These are phyloP conservation scores for Capsella rubella DNA, from an alignment of 441 rosid species.

Conservation along the genomic window DNA sequence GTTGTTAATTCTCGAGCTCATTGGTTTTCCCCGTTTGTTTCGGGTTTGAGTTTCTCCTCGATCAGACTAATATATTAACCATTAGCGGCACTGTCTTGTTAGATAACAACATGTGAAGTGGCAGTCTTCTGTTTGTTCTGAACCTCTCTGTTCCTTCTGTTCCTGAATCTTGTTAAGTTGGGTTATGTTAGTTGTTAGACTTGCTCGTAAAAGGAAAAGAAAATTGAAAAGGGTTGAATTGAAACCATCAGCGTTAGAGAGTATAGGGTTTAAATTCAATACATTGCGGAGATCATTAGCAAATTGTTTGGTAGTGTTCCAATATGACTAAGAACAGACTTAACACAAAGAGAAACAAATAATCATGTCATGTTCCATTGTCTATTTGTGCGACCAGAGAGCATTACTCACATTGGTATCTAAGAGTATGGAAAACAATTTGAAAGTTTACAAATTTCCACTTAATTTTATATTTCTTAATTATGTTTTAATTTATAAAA, in stretches of 20 bases:
- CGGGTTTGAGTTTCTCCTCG: slow-evolving; percentile 18
- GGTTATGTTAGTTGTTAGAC: not conserved
- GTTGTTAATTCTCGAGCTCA: not conserved
- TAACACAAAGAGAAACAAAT: too few relatives aligned
- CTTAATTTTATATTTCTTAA: too few relatives aligned
- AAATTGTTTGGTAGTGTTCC: too few relatives aligned
- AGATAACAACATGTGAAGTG: slow-evolving; percentile 32
- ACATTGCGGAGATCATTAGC: too few relatives aligned
- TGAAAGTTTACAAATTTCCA: too few relatives aligned
- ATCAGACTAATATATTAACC: slow-evolving; percentile 19
- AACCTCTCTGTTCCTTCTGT: slow-evolving; percentile 8
- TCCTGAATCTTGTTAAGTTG: slow-evolving; percentile 9
- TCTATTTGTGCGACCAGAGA: too few relatives aligned
- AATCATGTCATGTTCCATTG: too few relatives aligned
- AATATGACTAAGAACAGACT: too few relatives aligned
- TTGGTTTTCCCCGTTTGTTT: not conserved
- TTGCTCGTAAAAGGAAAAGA: too few relatives aligned
- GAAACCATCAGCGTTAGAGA: not conserved
- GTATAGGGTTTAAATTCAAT: not conserved
- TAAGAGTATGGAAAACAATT: too few relatives aligned
- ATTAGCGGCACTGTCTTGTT: slow-evolving; percentile 3
- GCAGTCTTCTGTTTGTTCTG: slow-evolving; percentile 10
- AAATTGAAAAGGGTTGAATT: not conserved
- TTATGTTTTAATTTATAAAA: too few relatives aligned
- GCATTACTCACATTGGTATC: too few relatives aligned